Conservation (phyloP, 2,329 filamentous ascomycete genomes). For the Botrytis sinoallii region DNA sequence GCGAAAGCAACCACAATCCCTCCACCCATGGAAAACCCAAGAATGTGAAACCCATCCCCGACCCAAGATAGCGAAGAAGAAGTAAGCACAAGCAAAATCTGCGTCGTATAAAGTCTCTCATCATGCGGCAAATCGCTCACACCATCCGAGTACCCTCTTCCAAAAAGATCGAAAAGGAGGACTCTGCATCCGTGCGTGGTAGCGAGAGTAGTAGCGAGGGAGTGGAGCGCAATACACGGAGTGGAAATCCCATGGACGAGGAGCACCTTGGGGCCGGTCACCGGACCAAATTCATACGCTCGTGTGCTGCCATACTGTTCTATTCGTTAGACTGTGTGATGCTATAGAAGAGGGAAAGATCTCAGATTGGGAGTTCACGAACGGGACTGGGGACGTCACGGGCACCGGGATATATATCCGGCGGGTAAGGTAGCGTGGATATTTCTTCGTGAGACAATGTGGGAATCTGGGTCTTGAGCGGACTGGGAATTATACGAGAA, state of each 20-base stretch:
- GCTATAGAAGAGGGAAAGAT: background rate
- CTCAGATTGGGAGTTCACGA: background rate
- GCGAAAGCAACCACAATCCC: conserved; percentile 70
- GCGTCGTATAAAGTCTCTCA: conserved; percentile 59
- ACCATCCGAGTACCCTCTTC: conserved; percentile 72
- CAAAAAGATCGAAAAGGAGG: conserved; percentile 76
- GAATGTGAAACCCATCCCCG: conserved; percentile 57
- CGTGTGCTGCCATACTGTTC: conserved; percentile 61
- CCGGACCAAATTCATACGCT: conserved; percentile 79
- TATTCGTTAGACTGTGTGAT: background rate
- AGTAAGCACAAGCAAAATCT: conserved; percentile 61
- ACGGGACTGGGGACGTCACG: conserved; percentile 63
- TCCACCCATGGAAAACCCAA: conserved; percentile 80
- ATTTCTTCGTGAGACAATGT: conserved; percentile 36
- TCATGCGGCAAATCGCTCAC: conserved; percentile 54
- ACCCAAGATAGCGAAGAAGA: conserved; percentile 60
- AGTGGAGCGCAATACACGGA: conserved; percentile 66
- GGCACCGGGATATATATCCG: conserved; percentile 64
- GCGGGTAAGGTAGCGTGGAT: conserved; percentile 58
- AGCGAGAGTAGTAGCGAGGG: conserved; percentile 63
- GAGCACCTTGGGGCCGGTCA: conserved; percentile 67
- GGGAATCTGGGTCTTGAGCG: conserved; percentile 27
- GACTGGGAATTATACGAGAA: conserved; percentile 26
- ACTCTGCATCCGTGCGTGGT: conserved; percentile 64
- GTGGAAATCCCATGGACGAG: conserved; percentile 81